These are phyloP conservation scores for Sporisorium exsertum DNA, from an alignment of 1,284 basidiomycete genomes.

Conservation along the genomic window DNA sequence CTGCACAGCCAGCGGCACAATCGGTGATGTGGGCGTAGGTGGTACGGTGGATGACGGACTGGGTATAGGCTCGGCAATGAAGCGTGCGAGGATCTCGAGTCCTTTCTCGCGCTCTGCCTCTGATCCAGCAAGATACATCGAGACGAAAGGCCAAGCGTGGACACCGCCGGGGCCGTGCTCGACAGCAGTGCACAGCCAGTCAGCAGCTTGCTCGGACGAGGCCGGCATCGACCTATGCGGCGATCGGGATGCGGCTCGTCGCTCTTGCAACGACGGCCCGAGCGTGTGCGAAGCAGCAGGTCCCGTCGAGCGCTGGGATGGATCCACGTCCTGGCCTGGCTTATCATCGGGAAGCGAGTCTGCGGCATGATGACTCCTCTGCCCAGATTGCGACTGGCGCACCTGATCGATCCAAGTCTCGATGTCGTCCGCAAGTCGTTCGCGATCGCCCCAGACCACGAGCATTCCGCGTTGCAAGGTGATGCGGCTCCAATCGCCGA, in stretches of 20 bases:
- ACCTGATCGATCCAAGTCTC: conserved; percentile 58
- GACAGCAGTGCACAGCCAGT: conserved; percentile 57
- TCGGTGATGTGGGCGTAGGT: conserved; percentile 17
- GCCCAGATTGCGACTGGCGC: conserved; percentile 19
- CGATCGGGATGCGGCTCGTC: conserved; percentile 39
- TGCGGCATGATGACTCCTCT: background rate
- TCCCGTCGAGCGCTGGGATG: background rate
- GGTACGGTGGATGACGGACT: conserved; percentile 31
- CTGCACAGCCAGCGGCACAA: conserved; percentile 20
- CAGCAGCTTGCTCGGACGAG: conserved; percentile 9
- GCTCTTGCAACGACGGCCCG: conserved; percentile 32
- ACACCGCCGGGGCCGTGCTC: conserved; percentile 64
- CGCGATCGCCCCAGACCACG: conserved; percentile 64
- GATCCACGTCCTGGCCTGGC: conserved; percentile 40
- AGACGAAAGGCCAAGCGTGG: conserved; percentile 68
- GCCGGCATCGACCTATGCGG: conserved; percentile 12
- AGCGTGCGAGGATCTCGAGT: conserved; percentile 60
- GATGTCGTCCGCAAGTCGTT: conserved; percentile 64
- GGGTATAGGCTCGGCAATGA: conserved; percentile 37
- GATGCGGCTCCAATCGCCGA: conserved; percentile 63
- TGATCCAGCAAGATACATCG: conserved; percentile 63
- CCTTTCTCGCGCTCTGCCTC: conserved; percentile 63
- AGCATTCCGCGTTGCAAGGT: conserved; percentile 53
- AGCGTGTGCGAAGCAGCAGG: background rate
- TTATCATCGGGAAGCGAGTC: conserved; percentile 12